phyloP scores from a whole-genome alignment of 2,329 filamentous ascomycete genomes.

The Trichoderma harzianum region DNA sequence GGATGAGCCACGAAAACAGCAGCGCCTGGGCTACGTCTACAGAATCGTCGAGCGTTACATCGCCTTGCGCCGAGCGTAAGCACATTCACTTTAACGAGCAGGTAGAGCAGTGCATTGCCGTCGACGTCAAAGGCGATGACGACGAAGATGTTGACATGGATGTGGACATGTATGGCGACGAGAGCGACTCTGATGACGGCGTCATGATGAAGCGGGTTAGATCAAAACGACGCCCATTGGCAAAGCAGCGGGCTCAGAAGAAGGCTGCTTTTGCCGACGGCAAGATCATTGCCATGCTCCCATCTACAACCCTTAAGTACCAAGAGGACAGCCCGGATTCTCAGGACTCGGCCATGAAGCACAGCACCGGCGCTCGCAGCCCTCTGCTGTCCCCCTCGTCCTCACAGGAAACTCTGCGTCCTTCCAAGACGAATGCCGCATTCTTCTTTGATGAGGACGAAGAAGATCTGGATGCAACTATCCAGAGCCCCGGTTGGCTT shows the following conservation, averaged over 20 bases:
- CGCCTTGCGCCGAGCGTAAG: conserved; percentile 64
- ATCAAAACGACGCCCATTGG: conserved; percentile 53
- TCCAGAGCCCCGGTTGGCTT: conserved; percentile 32
- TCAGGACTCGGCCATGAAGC: conserved; percentile 59
- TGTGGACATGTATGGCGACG: conserved; percentile 48
- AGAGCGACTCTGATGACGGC: conserved; percentile 71
- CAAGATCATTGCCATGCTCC: conserved; percentile 84
- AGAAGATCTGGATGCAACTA: conserved; percentile 45
- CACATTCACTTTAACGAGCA: conserved; percentile 97
- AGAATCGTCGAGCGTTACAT: conserved; percentile 65
- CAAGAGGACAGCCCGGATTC: conserved; percentile 71
- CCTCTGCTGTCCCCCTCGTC: conserved; percentile 66
- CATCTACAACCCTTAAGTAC: conserved; percentile 84
- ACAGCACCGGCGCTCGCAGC: conserved; percentile 48
- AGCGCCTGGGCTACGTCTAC: conserved; percentile 62
- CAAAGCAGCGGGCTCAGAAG: conserved; percentile 35
- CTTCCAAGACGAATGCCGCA: conserved; percentile 62
- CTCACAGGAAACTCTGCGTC: conserved; percentile 77
- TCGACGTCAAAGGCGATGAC: conserved; percentile 80
- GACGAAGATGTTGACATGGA: conserved; percentile 60
- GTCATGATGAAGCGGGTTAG: conserved; percentile 75
- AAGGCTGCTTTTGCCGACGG: conserved; percentile 56
- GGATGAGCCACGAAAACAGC: conserved; percentile 59
- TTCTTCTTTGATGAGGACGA: conserved; percentile 60
- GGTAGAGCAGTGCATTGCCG: conserved; percentile 91